These are phyloP conservation scores for Bipolaris zeicola DNA, from an alignment of 2,329 filamentous ascomycete genomes.

Conservation along the genomic window DNA sequence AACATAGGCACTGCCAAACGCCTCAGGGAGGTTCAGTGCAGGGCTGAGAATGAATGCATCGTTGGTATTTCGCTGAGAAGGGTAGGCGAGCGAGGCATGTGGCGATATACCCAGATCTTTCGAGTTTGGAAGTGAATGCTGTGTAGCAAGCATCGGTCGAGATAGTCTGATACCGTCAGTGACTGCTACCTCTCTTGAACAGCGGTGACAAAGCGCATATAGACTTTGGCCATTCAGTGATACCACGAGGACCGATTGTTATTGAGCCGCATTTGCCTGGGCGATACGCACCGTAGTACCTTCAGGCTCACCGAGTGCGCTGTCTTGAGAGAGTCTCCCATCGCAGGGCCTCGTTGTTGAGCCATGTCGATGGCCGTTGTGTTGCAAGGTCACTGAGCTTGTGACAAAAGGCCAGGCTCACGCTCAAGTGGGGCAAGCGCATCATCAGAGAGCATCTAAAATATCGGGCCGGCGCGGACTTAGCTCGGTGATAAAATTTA, in stretches of 20 bases:
- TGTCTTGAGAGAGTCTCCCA: slow-evolving; percentile 47
- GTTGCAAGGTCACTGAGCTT: slow-evolving; percentile 4
- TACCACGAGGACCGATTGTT: not conserved
- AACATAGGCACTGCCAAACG: slow-evolving; percentile 93
- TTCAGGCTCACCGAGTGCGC: slow-evolving; percentile 87
- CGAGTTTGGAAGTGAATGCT: slow-evolving; percentile 66
- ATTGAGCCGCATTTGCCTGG: not conserved
- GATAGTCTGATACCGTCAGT: slow-evolving; percentile 67
- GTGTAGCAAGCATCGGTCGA: slow-evolving; percentile 74
- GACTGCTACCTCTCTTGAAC: not conserved
- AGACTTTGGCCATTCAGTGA: not conserved
- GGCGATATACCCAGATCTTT: slow-evolving; percentile 58
- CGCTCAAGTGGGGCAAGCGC: slow-evolving; percentile 19
- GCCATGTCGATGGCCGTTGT: slow-evolving; percentile 37
- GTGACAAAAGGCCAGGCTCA: slow-evolving; percentile 16
- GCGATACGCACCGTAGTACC: slow-evolving; percentile 71
- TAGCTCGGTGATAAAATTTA: slow-evolving; percentile 12
- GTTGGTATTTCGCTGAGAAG: slow-evolving; percentile 54
- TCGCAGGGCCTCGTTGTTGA: slow-evolving; percentile 48
- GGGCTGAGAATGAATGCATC: slow-evolving; percentile 64
- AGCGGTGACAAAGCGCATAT: not conserved
- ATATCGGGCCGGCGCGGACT: slow-evolving; percentile 7
- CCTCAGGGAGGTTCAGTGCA: slow-evolving; percentile 80
- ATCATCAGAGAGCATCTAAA: slow-evolving; percentile 5
- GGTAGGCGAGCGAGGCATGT: slow-evolving; percentile 73